Evolutionary conservation across 345 rosid genomes (phyloP).

Genomic region (Eucalyptus cladocalyx): DNA sequence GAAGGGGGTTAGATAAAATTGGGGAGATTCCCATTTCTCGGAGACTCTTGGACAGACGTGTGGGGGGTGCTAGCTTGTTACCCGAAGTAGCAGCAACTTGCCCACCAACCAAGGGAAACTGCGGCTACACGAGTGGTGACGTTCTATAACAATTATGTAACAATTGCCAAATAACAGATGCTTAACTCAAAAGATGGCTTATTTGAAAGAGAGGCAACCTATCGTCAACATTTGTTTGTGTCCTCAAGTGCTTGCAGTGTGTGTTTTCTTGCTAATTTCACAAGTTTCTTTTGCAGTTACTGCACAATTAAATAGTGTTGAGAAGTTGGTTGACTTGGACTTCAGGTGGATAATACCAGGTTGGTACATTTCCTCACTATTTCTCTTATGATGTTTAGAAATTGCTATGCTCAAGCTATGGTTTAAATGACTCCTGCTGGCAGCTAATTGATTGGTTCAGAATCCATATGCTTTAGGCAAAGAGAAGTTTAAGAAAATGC

Average conservation of each 20-base stretch:
- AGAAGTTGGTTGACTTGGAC: conserved; percentile 9
- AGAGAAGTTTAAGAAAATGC: not conserved
- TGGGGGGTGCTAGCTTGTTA: not conserved
- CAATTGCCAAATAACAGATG: not conserved
- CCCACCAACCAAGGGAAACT: not conserved
- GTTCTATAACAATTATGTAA: not conserved
- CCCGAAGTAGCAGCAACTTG: not conserved
- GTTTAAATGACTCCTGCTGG: not conserved
- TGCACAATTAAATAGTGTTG: conserved; percentile 12
- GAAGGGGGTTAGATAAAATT: not conserved
- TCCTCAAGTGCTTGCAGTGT: not conserved
- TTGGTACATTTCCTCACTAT: not conserved
- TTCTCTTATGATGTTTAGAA: not conserved
- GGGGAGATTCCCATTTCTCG: not conserved
- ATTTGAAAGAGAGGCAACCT: not conserved
- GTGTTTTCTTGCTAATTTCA: not conserved
- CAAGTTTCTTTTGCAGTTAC: conserved; percentile 6
- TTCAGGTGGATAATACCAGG: conserved; percentile 33
- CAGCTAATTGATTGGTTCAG: not conserved
- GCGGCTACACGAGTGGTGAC: too few species aligned
- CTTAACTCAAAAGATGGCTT: not conserved
- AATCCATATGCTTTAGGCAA: not conserved
- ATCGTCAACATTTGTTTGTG: not conserved
- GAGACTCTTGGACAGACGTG: not conserved
- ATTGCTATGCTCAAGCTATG: not conserved